phyloP scores from a whole-genome alignment of 345 rosid genomes.

The Passiflora organensis region DNA sequence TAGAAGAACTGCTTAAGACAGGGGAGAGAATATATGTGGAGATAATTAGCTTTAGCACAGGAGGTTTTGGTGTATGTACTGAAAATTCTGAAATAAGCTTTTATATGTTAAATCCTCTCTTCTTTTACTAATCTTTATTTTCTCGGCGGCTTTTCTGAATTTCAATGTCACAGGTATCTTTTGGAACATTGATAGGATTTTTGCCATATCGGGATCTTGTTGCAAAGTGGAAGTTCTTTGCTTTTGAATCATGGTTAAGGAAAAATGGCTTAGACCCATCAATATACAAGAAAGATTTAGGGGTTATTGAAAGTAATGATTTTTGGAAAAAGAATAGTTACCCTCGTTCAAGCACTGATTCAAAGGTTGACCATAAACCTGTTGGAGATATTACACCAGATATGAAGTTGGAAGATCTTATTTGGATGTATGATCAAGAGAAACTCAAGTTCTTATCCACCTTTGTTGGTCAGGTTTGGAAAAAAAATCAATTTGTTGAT shows the following conservation, averaged over 20 bases:
- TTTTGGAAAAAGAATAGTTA: constrained; percentile 26
- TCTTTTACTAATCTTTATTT: constrained; percentile 1
- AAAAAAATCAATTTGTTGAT: constrained; percentile 4
- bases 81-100: constrained; percentile 2
- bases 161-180: constrained; percentile 55
- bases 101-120: not conserved
- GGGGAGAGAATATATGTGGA: constrained; percentile 67
- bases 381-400: constrained; percentile 49
- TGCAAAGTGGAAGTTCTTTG: constrained; percentile 76
- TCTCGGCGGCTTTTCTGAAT: constrained; percentile 3
- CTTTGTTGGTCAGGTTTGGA: constrained; percentile 82
- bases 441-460: constrained; percentile 80
- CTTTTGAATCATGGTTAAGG: constrained; percentile 92
- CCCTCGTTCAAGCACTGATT: constrained; percentile 28
- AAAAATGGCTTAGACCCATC: constrained; percentile 86
- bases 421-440: constrained; percentile 68
- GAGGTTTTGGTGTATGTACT: constrained; percentile 78
- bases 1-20: constrained; percentile 50
- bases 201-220: constrained; percentile 82
- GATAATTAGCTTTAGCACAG: constrained; percentile 65
- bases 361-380: constrained; percentile 27
- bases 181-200: constrained; percentile 79
- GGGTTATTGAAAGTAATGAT: constrained; percentile 63
- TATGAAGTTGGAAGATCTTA: constrained; percentile 83
- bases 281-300: constrained; percentile 55